Conservation (phyloP, 2,329 filamentous ascomycete genomes). For the Cladosporium sp. region DNA sequence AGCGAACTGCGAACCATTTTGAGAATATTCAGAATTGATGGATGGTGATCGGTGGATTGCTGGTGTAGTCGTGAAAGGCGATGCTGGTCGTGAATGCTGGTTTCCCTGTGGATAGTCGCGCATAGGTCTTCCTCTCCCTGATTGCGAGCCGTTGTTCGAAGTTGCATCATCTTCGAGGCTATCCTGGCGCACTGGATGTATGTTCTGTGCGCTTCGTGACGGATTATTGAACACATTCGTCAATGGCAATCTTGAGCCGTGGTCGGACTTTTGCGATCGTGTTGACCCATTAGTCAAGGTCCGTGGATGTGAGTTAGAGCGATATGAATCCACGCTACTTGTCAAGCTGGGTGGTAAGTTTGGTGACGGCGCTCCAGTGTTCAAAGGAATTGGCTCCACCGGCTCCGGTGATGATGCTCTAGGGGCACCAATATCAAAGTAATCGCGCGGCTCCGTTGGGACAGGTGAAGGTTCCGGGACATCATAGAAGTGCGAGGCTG, state of each 20-base stretch:
- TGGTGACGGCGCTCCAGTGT: conserved; percentile 46
- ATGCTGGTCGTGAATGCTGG: conserved; percentile 59
- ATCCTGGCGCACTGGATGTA: conserved; percentile 47
- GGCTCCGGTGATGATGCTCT: conserved; percentile 48
- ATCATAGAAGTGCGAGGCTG: conserved; percentile 13
- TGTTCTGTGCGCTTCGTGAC: conserved; percentile 45
- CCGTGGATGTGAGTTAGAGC: conserved; percentile 41
- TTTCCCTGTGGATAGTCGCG: conserved; percentile 78
- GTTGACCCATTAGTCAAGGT: conserved; percentile 44
- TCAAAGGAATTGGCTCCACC: conserved; percentile 42
- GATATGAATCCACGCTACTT: conserved; percentile 37
- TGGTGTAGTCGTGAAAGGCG: conserved; percentile 59
- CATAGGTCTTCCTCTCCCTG: conserved; percentile 61
- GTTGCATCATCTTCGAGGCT: conserved; percentile 64
- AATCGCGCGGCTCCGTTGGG: conserved; percentile 35
- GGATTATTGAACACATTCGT: conserved; percentile 44
- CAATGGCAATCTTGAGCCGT: conserved; percentile 32
- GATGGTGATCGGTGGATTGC: conserved; percentile 78
- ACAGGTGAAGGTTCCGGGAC: conserved; percentile 11
- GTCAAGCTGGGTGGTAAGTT: conserved; percentile 37
- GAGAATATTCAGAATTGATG: conserved; percentile 76
- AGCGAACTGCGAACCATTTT: conserved; percentile 48
- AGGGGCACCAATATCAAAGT: conserved; percentile 45
- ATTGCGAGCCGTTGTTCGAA: conserved; percentile 59
- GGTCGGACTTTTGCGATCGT: conserved; percentile 32